Base-by-base conservation (phyloP, 2,329 filamentous ascomycete genomes). In the Ophiostoma perfectum region DNA sequence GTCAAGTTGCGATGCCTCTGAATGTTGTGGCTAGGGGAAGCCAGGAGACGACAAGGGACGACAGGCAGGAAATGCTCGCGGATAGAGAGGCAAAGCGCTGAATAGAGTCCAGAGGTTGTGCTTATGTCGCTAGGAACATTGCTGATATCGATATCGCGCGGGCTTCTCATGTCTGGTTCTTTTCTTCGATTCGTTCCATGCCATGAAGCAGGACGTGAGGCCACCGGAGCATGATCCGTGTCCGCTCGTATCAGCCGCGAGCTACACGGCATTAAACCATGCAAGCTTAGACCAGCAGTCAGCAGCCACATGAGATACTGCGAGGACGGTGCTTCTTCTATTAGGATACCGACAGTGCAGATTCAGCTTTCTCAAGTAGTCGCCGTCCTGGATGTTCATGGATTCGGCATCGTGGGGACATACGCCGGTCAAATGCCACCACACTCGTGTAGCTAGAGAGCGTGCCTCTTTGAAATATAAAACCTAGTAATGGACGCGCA, bases 211-310 rank as follows among this genome's bases (percentile, higher is more conserved):
- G 6, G n/a, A 16, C 18, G n/a, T 11, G n/a, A 8, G 27, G 49
- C 18, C n/a, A 55, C n/a, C 18, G 12, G 16, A 52, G 47, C 14
- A n/a, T 7, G 47, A 8, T 11, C 18, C 49, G 8, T 55, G 18
- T 9, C n/a, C 49, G 49, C 49, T 55, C 49, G 49, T 55, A 55
- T 14, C 49, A 55, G 49, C 49, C 49, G 49, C 11, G 49, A 55
- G 18, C 49, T 8, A 55, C 49, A 55, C n/a, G 49, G n/a, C n/a
- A 8, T 18, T 9, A 1, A 55, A 55, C n/a, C 7, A 55, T 18
- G 27, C 27, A 27, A 27, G 27, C 27, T 27, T 27, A 55, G 49
- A 18, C n/a, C 49, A 36, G 18, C 18, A 27, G 49, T 27, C 18
- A 4, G 27, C 49, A 55, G 49, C 49, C 49, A 14, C 49, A 55